Evolutionary conservation across 78 protist genomes (phyloP), one percentile per base, ranked within the genome.

Genomic region (Mastigamoeba balamuthi): DNA sequence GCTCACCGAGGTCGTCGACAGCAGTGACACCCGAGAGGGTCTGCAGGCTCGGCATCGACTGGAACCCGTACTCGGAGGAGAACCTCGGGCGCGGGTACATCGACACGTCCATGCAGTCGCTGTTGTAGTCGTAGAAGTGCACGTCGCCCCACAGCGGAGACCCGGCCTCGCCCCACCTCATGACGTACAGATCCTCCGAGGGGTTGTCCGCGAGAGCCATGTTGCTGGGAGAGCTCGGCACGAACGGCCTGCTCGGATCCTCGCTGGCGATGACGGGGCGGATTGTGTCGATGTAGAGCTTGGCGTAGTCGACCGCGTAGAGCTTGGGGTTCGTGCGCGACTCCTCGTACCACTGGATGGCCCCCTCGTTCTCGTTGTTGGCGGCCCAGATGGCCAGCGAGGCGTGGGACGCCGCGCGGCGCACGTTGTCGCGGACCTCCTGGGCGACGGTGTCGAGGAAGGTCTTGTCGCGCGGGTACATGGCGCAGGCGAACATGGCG

Each of bases 361-460:
- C 92, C 44, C 41, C 87, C 42, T 92, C 94, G 85, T 86, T 88
- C 48, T 92, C 95, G 52, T 92, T 92, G 85, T 91, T 92, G 37
- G 91, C 95, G 69, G 85, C 53, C 86, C 90, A 92, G 4, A 89
- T 40, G 25, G 81, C 58, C 42, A 92, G 30, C 6, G 85, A 80
- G 23, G 93, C 70, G 42, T 92, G 93, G 23, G 42, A 6, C n/a
- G 72, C 67, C 40, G 90, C 53, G 17, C 95, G 39, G 8, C 27
- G 3, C 1, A 90, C 76, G 8, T 91, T 91, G 75, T 89, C 39
- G 4, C 28, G 9, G 0, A 80, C 85, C 27, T 80, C 86, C 23
- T 37, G 44, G 37, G 23, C 29, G 17, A 91, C 92, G 43, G 63
- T 71, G 4, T 33, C 43, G 35, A 92, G 66, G 64, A 92, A 92